Evolutionary conservation across 2,329 filamentous ascomycete genomes (phyloP), one percentile per base, ranked within the genome.

Genomic region (Trichophyton rubrum): DNA sequence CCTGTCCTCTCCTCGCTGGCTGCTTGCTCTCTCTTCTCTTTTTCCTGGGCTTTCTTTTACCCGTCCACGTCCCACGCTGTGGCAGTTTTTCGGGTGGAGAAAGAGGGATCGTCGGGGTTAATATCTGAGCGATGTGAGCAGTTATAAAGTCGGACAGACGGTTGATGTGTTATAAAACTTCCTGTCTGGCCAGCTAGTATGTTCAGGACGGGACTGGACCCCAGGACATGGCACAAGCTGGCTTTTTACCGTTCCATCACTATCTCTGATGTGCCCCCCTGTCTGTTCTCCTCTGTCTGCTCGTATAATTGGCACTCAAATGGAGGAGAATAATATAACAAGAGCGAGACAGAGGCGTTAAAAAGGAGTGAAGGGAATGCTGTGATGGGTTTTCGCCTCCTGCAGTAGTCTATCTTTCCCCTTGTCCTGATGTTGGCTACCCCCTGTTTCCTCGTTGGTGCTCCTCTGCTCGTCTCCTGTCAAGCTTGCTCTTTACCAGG

Each of bases 41-140:
- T 38, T 38, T 38, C 5, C 3, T 9, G 33, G 9, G 8, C 11
- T 38, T 38, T 13, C 9, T 55, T 55, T 53, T 55, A 20, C 51
- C 51, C 13, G 15, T 15, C 51, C 24, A 22, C 49, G 51, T 55
- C 27, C 51, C 51, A 55, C 51, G 51, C 30, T 33, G 51, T 55
- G 51, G 51, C 51, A 55, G 17, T 55, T 35, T n/a, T 8, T 20
- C 9, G 33, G 27, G 51, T 55, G 51, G 51, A 55, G 11, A n/a
- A 55, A 24, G 11, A 13, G 33, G 51, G 51, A 55, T 55, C 51
- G 33, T 55, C 30, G 27, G 51, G 51, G 51, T 55, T 35, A 55
- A 55, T 38, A 38, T 55, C 51, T 55, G 51, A 55, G 51, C 51
- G 33, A 55, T 55, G 51, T 55, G 51, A 55, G 51, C 51, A 33